A percentile compares a stretch with the other conserved stretches of the same genome.
Evolutionary conservation across 1,284 basidiomycete species (phyloP).

Genomic region (Microstroma glucosiphilum): DNA sequence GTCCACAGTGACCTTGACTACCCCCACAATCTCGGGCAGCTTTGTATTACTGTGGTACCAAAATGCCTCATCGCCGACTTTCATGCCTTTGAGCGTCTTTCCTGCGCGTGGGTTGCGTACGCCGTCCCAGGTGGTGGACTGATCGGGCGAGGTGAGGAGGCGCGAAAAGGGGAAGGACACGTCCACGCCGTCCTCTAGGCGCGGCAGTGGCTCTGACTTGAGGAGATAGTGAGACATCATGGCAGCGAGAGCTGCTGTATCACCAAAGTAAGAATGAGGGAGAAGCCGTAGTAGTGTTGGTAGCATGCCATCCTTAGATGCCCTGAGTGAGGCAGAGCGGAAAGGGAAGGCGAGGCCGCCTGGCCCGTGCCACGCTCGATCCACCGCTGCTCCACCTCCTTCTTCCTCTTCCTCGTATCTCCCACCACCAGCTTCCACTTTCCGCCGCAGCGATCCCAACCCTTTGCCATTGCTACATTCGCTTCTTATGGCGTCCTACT

Average conservation of each 20-base stretch:
- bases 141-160: slow-evolving; percentile 16
- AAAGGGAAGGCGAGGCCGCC: neutral
- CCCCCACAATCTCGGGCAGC: slow-evolving; percentile 60
- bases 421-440: slow-evolving; percentile 1
- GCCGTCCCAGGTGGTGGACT: slow-evolving; percentile 79
- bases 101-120: slow-evolving; percentile 84
- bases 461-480: too few relatives aligned
- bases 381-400: neutral
- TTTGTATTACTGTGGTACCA: slow-evolving; percentile 91
- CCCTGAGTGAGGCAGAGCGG: neutral
- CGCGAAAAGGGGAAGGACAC: slow-evolving; percentile 42
- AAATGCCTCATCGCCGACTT: slow-evolving; percentile 69
- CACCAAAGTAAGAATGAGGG: neutral
- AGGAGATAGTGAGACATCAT: slow-evolving; percentile 32
- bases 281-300: neutral
- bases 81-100: slow-evolving; percentile 84
- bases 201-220: slow-evolving; percentile 45
- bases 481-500: neutral
- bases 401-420: neutral
- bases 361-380: neutral
- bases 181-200: slow-evolving; percentile 38
- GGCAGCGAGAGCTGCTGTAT: too few relatives aligned
- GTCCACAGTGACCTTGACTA: slow-evolving; percentile 5
- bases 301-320: neutral
- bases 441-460: slow-evolving; percentile 24